Evolutionary conservation across 345 rosid species (phyloP).

Genomic region (Gossypium ekmanianum): DNA sequence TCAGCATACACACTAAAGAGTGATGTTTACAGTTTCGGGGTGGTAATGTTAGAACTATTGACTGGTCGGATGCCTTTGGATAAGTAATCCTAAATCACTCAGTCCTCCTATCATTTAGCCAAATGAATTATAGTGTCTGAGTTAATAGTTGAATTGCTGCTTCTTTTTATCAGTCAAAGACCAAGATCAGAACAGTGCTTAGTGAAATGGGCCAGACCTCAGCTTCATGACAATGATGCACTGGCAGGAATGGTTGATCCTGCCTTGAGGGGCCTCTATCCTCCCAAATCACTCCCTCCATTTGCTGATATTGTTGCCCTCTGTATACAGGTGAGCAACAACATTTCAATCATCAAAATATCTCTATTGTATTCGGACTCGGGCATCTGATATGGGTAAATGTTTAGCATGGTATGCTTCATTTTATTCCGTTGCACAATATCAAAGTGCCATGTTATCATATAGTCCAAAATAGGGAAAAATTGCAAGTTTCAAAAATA

Average conservation of each 20-base stretch:
- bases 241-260: constrained; percentile 78
- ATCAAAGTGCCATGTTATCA: no score
- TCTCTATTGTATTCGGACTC: background rate
- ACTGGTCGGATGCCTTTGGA: constrained; percentile 85
- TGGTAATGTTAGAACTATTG: constrained; percentile 87
- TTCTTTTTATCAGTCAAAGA: constrained; percentile 37
- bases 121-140: background rate
- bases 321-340: constrained; percentile 61
- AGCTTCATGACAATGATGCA: constrained; percentile 65
- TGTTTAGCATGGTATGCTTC: background rate
- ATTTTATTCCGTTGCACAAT: background rate
- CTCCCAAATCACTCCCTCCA: constrained; percentile 71
- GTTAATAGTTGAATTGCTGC: background rate
- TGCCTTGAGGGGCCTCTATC: constrained; percentile 79
- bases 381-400: background rate
- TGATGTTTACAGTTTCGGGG: constrained; percentile 89
- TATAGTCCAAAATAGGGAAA: no score
- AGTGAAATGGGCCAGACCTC: constrained; percentile 82
- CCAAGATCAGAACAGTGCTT: constrained; percentile 68
- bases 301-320: constrained; percentile 76
- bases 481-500: no score
- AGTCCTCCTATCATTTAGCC: background rate
- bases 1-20: constrained; percentile 76
- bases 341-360: constrained; percentile 11
- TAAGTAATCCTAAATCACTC: constrained; percentile 32